phyloP scores from a whole-genome alignment of 768 basidiomycete species.

The Trichaptum fuscoviolaceum region DNA sequence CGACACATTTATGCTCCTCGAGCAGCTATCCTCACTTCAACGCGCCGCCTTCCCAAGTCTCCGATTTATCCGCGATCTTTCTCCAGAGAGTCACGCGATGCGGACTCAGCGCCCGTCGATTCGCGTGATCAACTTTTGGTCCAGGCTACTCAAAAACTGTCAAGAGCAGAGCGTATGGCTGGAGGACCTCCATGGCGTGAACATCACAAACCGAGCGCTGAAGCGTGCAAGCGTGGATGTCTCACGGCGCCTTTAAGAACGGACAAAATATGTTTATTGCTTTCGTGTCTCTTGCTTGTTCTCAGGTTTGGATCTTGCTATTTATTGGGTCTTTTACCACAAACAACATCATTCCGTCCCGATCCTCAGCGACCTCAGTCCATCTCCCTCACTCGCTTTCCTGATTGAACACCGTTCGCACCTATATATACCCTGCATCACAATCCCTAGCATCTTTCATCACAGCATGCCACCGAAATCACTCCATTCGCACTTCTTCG shows the following conservation, averaged over 20 bases:
- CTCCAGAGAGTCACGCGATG: slow-evolving; percentile 51
- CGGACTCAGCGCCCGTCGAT: slow-evolving; percentile 34
- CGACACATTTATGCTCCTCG: slow-evolving; percentile 55
- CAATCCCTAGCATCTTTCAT: background rate
- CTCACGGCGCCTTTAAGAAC: background rate
- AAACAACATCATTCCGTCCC: background rate
- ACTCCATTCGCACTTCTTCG: background rate
- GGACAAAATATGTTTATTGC: background rate
- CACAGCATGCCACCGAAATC: background rate
- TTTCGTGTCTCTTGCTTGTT: background rate
- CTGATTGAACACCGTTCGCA: background rate
- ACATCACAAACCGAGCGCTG: slow-evolving; percentile 44
- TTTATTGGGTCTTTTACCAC: background rate
- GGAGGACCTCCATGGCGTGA: slow-evolving; percentile 59
- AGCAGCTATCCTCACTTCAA: slow-evolving; percentile 60
- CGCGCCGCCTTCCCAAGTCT: slow-evolving; percentile 56
- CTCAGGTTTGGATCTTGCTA: background rate
- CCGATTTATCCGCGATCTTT: slow-evolving; percentile 60
- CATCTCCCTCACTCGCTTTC: background rate
- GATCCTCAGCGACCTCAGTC: too few relatives aligned
- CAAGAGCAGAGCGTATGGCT: slow-evolving; percentile 52
- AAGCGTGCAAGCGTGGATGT: slow-evolving; percentile 24
- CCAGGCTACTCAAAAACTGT: slow-evolving; percentile 37
- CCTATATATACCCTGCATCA: background rate
- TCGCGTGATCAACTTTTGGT: slow-evolving; percentile 38